phyloP scores from a whole-genome alignment of 2,329 filamentous ascomycete species.

The Paracamarosporium sp. region DNA sequence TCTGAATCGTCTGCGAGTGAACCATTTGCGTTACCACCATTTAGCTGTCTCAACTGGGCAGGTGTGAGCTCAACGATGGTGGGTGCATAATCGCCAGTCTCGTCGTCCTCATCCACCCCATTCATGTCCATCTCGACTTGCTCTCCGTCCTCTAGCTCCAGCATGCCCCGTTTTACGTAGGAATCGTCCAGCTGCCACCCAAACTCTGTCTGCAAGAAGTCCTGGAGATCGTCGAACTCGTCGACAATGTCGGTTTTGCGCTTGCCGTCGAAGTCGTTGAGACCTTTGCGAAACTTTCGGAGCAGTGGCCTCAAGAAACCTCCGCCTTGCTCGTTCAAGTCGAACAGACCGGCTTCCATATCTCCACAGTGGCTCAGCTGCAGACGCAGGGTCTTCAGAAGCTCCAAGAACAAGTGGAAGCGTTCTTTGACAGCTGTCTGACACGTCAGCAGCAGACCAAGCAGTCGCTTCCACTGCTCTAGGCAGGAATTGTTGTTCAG shows the following conservation, averaged over 20 bases:
- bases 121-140: constrained; percentile 65
- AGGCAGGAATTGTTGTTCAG: constrained; percentile 71
- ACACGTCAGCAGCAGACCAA: constrained; percentile 65
- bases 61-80: constrained; percentile 62
- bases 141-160: constrained; percentile 70
- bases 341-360: constrained; percentile 67
- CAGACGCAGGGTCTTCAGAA: constrained; percentile 56
- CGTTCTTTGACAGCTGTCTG: constrained; percentile 57
- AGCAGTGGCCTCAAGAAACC: constrained; percentile 61
- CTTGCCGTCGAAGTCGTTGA: constrained; percentile 56
- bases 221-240: constrained; percentile 63
- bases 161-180: constrained; percentile 63
- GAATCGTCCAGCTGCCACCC: constrained; percentile 65
- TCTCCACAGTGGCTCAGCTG: constrained; percentile 65
- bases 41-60: constrained; percentile 49
- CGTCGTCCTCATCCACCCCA: constrained; percentile 65
- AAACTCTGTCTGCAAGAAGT: constrained; percentile 60
- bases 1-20: constrained; percentile 42
- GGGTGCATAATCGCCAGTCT: constrained; percentile 70
- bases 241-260: constrained; percentile 55
- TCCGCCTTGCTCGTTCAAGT: constrained; percentile 61
- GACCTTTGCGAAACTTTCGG: constrained; percentile 57
- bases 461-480: constrained; percentile 69
- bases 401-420: constrained; percentile 59
- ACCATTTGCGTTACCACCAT: constrained; percentile 28